A percentile compares a stretch with the other conserved stretches of the same genome.
These are phyloP conservation scores for Blastobotrys serpentis DNA, from an alignment of 1,139 yeast species.

Conservation along the genomic window DNA sequence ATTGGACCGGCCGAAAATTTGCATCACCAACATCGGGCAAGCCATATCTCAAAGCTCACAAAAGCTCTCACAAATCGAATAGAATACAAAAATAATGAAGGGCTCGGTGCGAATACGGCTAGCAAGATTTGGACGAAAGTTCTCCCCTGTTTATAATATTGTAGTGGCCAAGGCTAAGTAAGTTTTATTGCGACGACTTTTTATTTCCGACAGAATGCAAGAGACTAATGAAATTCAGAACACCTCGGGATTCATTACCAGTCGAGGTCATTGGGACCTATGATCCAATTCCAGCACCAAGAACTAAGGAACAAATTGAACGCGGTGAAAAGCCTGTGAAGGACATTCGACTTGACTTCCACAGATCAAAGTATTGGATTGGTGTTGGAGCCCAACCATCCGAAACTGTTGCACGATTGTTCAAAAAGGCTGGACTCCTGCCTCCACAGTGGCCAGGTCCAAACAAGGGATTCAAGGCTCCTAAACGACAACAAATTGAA, in stretches of 20 bases:
- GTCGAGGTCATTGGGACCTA: constrained; percentile 95
- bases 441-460: constrained; percentile 67
- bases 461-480: constrained; percentile 26
- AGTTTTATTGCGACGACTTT: constrained; percentile 16
- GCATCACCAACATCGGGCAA: too few species aligned
- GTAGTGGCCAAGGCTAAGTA: constrained; percentile 73
- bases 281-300: constrained; percentile 76
- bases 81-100: constrained; percentile 35
- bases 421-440: constrained; percentile 61
- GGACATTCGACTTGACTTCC: constrained; percentile 79
- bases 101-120: constrained; percentile 64
- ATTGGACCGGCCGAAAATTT: background rate
- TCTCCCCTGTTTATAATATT: constrained; percentile 85
- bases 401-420: constrained; percentile 71
- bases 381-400: constrained; percentile 99
- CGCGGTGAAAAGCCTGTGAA: constrained; percentile 63
- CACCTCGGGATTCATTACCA: constrained; percentile 82
- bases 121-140: constrained; percentile 89
- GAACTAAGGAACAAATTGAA: constrained; percentile 56
- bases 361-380: constrained; percentile 93
- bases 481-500: constrained; percentile 22
- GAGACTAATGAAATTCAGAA: constrained; percentile 28
- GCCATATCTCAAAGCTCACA: too few species aligned
- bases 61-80: background rate
- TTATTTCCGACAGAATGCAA: background rate